Base-by-base conservation (phyloP, 371 early-diverging fungal species). In the Nematocida sp. region DNA sequence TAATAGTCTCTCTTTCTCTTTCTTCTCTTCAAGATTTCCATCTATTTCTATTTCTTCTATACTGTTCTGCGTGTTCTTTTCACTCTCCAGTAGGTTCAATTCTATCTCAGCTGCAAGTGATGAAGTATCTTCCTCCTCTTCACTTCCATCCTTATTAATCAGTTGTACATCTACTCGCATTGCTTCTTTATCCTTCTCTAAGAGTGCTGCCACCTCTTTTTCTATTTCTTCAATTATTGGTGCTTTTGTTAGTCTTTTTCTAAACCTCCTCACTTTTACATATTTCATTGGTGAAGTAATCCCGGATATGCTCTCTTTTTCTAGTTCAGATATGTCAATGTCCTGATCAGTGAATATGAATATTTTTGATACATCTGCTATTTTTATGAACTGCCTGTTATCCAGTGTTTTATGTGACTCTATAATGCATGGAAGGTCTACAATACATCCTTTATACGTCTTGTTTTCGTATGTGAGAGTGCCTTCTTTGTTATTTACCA, bases 381-480 rank as follows among this genome's bases (percentile, higher is more conserved):
- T 90, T 87, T 98, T 98, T 84, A 93, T 93, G 82, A 94, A 89
- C 84, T 95, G 95, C 83, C 94, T 94, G 72, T 92, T 92, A 82
- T 97, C 95, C 4, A 92, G 86, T 0, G 95, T 94, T 84, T 95
- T 93, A 78, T 95, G 95, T 5, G 95, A 90, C 86, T 98, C 97
- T 27, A 94, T 91, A 72, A 98, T 93, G 0, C 93, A 93, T 13
- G 98, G 98, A 72, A 96, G 85, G 50, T 71, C 72, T 61, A 46
- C 33, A 11, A 73, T 52, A 27, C 6, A 62, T 62, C 71, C 81
- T 15, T 45, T 73, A 61, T 80, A 80, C 7, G 72, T 74, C 11
- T 57, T 74, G 20, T 74, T 74, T 39, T 80, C 73, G 57, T 80
- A 80, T 4, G 52, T 71, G 3, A 80, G 66, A 23, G 58, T 56